phyloP scores from a whole-genome alignment of 441 rosid species.

The Gossypium gossypioides region DNA sequence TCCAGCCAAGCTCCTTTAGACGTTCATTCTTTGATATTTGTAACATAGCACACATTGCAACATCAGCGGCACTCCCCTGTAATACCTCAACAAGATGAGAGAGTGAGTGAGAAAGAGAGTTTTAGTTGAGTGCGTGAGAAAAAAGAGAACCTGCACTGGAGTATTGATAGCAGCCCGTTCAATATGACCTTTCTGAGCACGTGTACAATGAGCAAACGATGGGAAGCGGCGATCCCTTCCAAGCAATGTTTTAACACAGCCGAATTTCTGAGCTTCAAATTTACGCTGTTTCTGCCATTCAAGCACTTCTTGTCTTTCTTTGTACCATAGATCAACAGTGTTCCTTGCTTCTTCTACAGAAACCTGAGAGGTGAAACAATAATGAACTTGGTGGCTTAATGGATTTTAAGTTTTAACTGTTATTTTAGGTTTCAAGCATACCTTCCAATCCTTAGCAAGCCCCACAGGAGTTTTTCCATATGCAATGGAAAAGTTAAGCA shows the following conservation, averaged over 20 bases:
- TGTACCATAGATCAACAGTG: slow-evolving; percentile 88
- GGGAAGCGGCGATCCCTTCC: slow-evolving; percentile 88
- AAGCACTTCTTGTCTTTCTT: slow-evolving; percentile 77
- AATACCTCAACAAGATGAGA: slow-evolving; percentile 5
- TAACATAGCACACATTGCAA: slow-evolving; percentile 96
- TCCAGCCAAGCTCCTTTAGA: slow-evolving; percentile 86
- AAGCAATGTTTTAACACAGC: slow-evolving; percentile 64
- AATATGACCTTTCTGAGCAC: slow-evolving; percentile 54
- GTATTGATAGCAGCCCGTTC: slow-evolving; percentile 94
- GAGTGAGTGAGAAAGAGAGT: slow-evolving; percentile 15
- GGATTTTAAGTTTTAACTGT: slow-evolving; percentile 12
- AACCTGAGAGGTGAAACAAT: slow-evolving; percentile 38
- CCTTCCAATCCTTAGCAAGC: slow-evolving; percentile 96
- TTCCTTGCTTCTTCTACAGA: slow-evolving; percentile 71
- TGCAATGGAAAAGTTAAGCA: slow-evolving; percentile 97
- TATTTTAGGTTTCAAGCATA: slow-evolving; percentile 20
- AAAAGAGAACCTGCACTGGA: slow-evolving; percentile 74
- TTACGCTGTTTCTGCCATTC: slow-evolving; percentile 77
- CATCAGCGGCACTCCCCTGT: slow-evolving; percentile 99
- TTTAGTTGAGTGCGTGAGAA: background rate
- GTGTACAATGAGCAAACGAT: slow-evolving; percentile 26
- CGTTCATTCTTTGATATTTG: slow-evolving; percentile 56
- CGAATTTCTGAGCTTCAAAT: slow-evolving; percentile 44
- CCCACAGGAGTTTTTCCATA: slow-evolving; percentile 91
- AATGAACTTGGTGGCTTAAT: slow-evolving; percentile 12